Percentiles rank a stretch among this genome's conserved stretches.
These are phyloP conservation scores for Marchantia polymorpha DNA, from an alignment of 225 moss, liverwort and hornwort species.

Conservation along the genomic window DNA sequence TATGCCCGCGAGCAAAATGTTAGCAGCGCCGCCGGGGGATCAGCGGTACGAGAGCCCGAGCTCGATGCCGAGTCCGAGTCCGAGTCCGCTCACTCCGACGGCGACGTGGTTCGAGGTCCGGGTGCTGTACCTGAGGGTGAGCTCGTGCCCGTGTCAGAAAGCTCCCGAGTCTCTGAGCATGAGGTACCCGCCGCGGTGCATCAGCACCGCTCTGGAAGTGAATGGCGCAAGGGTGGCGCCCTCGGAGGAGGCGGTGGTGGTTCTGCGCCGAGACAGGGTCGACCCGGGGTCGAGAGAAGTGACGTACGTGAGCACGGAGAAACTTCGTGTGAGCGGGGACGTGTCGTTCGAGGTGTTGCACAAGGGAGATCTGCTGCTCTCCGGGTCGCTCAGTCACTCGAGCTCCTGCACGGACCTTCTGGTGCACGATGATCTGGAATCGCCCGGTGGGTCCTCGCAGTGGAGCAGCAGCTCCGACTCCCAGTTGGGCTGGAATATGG, in stretches of 20 bases:
- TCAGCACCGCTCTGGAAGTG: slow-evolving; percentile 60
- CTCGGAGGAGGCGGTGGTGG: slow-evolving; percentile 53
- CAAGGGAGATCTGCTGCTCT: slow-evolving; percentile 50
- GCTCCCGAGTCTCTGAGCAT: slow-evolving; percentile 50
- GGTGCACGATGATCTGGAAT: slow-evolving; percentile 27
- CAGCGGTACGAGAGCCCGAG: not conserved
- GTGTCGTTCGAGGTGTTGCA: slow-evolving; percentile 47
- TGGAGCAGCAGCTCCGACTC: not conserved
- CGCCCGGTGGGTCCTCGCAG: slow-evolving; percentile 44
- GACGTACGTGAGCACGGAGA: slow-evolving; percentile 60
- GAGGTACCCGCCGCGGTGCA: slow-evolving; percentile 50
- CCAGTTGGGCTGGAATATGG: slow-evolving; percentile 61
- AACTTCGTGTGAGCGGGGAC: slow-evolving; percentile 48
- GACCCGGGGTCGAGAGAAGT: slow-evolving; percentile 51
- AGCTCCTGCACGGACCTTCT: slow-evolving; percentile 27
- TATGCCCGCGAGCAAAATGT: not conserved
- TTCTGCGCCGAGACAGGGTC: slow-evolving; percentile 54
- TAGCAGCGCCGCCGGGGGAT: not conserved
- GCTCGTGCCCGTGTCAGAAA: slow-evolving; percentile 49
- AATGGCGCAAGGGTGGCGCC: slow-evolving; percentile 60
- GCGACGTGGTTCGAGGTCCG: slow-evolving; percentile 58
- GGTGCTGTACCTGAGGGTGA: slow-evolving; percentile 56
- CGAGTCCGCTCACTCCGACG: not conserved
- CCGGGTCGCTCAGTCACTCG: slow-evolving; percentile 49
- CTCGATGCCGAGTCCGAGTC: too few species aligned